phyloP scores from a whole-genome alignment of 345 rosid species.

The Hirschfeldia incana region DNA sequence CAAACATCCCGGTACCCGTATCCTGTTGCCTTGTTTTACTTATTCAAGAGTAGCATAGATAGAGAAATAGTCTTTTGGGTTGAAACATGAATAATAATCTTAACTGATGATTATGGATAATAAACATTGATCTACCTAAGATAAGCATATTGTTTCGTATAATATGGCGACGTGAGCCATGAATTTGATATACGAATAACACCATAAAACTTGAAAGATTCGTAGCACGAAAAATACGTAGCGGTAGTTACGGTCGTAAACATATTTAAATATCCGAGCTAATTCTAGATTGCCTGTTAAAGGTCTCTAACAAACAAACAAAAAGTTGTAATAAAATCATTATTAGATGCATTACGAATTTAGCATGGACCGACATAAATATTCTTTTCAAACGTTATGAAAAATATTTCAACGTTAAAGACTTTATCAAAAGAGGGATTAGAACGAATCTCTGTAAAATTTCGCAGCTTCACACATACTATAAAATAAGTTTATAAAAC shows the following conservation, averaged over 20 bases:
- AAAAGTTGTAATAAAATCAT: background rate
- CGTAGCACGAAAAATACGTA: background rate
- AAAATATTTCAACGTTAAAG: slow-evolving; percentile 28
- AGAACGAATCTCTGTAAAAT: slow-evolving; percentile 24
- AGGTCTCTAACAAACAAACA: background rate
- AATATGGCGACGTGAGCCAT: background rate
- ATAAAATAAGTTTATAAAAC: background rate
- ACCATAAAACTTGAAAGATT: slow-evolving; percentile 1
- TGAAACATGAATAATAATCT: background rate
- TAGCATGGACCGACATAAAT: slow-evolving; percentile 16
- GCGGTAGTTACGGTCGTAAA: slow-evolving; percentile 13
- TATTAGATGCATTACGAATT: background rate
- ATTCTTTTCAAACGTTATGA: slow-evolving; percentile 27
- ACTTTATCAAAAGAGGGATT: slow-evolving; percentile 1
- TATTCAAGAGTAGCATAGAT: background rate
- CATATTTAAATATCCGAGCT: background rate
- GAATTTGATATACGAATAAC: background rate
- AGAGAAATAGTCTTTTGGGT: background rate
- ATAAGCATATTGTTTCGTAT: background rate
- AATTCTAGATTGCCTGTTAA: background rate
- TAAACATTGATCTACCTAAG: background rate
- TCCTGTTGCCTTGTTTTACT: background rate
- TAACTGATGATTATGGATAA: background rate
- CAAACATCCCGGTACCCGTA: slow-evolving; percentile 3
- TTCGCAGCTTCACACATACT: slow-evolving; percentile 37